Percentiles rank a stretch among this genome's conserved stretches.
Evolutionary conservation across 768 basidiomycete species (phyloP).

Genomic region (Rubroboletus pulcherrimus): DNA sequence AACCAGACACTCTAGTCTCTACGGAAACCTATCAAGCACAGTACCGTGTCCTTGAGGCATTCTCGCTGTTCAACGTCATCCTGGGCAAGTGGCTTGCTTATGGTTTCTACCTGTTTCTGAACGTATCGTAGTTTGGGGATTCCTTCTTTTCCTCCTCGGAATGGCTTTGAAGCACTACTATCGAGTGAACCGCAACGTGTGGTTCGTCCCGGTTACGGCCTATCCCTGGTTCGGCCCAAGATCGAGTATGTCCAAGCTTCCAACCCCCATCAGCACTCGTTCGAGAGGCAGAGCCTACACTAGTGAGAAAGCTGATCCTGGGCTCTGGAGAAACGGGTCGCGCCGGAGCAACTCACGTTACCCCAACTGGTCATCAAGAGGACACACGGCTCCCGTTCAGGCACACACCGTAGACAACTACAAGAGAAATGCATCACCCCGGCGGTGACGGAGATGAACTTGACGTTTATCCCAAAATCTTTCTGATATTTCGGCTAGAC

Average conservation of each 20-base stretch:
- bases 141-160: constrained; percentile 43
- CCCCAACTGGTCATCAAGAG: constrained; percentile 17
- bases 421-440: constrained; percentile 40
- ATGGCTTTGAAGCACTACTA: constrained; percentile 43
- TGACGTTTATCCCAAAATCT: constrained; percentile 1
- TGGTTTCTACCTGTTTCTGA: constrained; percentile 3
- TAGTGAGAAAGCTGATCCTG: constrained; percentile 27
- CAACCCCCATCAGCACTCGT: constrained; percentile 38
- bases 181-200: constrained; percentile 49
- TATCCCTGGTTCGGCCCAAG: constrained; percentile 67
- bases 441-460: constrained; percentile 36
- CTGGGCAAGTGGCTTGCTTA: constrained; percentile 46
- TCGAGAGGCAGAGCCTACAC: constrained; percentile 32
- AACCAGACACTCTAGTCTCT: constrained; percentile 48
- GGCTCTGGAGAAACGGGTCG: constrained; percentile 20
- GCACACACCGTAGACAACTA: constrained; percentile 35
- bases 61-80: constrained; percentile 73
- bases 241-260: constrained; percentile 36
- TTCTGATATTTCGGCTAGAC: constrained; percentile 12
- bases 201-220: constrained; percentile 65
- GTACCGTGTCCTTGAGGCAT: constrained; percentile 77
- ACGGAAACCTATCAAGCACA: constrained; percentile 88
- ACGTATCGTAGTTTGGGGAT: constrained; percentile 42
- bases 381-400: constrained; percentile 23
- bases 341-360: constrained; percentile 19